These are phyloP conservation scores for Penium margaritaceum DNA, from an alignment of 139 green algal genomes.

Conservation along the genomic window DNA sequence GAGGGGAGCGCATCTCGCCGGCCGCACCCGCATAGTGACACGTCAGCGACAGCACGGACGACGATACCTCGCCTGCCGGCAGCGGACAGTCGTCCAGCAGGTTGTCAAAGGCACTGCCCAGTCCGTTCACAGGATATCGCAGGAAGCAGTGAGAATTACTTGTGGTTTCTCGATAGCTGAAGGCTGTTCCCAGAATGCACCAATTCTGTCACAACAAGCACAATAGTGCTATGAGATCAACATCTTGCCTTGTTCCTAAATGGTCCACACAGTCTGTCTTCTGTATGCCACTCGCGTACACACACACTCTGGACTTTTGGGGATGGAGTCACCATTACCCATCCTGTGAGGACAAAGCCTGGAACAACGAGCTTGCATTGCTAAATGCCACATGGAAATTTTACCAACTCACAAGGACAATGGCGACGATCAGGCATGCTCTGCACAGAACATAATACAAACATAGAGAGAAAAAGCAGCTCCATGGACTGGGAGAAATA, in stretches of 20 bases:
- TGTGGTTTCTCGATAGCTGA: too few species aligned
- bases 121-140: background rate
- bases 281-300: background rate
- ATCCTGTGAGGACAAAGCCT: background rate
- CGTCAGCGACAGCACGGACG: conserved; percentile 18
- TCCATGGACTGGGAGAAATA: background rate
- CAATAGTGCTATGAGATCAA: background rate
- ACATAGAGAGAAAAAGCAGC: background rate
- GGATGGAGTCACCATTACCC: background rate
- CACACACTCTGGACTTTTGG: background rate
- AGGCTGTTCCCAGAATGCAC: background rate
- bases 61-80: conserved; percentile 24
- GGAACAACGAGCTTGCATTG: background rate
- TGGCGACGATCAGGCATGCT: too few species aligned
- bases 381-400: background rate
- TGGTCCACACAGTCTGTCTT: background rate
- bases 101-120: background rate
- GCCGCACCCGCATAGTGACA: conserved; percentile 8
- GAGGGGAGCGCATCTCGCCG: background rate
- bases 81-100: conserved; percentile 20
- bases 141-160: background rate
- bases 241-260: background rate
- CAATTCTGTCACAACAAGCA: background rate
- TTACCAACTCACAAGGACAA: too few species aligned
- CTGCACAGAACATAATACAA: background rate